A percentile compares a stretch with the other conserved stretches of the same genome.
These are phyloP conservation scores for Solanum chmielewskii DNA, from an alignment of 257 asterid genomes.

Conservation along the genomic window DNA sequence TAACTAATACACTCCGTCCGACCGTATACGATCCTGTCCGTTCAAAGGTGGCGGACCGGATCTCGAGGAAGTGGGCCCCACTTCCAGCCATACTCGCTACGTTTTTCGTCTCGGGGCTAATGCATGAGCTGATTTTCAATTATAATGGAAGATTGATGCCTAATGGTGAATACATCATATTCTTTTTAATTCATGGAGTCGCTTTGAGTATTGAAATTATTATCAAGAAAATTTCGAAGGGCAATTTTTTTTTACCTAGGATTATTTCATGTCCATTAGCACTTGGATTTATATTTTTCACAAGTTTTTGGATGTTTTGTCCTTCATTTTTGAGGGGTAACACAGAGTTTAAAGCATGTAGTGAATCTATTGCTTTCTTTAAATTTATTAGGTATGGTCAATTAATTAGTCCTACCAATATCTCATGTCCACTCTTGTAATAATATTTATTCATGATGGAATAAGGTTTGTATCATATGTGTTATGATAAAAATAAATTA, in stretches of 20 bases:
- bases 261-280: conserved; percentile 24
- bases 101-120: conserved; percentile 44
- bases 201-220: conserved; percentile 14
- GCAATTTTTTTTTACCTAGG: conserved; percentile 6
- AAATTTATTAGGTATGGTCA: conserved; percentile 27
- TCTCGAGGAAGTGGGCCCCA: conserved; percentile 5
- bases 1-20: conserved; percentile 23
- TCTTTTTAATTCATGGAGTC: conserved; percentile 36
- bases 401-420: conserved; percentile 5
- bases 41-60: background rate
- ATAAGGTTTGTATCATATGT: background rate
- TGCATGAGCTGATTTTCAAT: conserved; percentile 63
- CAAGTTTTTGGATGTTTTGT: conserved; percentile 40
- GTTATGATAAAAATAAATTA: background rate
- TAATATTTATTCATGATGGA: background rate
- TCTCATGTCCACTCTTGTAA: background rate
- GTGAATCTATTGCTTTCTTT: conserved; percentile 36
- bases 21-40: conserved; percentile 20
- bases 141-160: conserved; percentile 29
- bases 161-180: conserved; percentile 19
- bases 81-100: conserved; percentile 16
- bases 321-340: conserved; percentile 35
- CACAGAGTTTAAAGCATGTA: conserved; percentile 37
- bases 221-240: conserved; percentile 7
- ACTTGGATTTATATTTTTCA: conserved; percentile 16